phyloP scores from a whole-genome alignment of 176 grass and related monocot species.

The Canna indica region DNA sequence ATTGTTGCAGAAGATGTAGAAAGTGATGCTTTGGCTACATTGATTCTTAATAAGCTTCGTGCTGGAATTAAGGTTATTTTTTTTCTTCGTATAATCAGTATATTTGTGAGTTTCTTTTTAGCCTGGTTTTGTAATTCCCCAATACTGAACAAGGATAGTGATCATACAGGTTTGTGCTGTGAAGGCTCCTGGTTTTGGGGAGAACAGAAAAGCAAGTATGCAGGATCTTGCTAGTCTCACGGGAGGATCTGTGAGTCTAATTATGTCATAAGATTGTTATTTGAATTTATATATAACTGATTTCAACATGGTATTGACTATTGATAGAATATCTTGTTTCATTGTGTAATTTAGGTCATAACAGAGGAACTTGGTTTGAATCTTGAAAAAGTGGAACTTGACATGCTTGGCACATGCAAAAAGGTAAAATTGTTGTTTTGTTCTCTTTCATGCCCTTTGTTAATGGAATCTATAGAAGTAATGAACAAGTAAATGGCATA shows the following conservation, averaged over 20 bases:
- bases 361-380: conserved; percentile 98
- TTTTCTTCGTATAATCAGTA: no score
- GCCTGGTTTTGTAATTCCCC: not conserved
- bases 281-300: not conserved
- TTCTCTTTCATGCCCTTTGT: not conserved
- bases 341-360: conserved; percentile 48
- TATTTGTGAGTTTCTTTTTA: not conserved
- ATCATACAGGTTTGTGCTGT: conserved; percentile 74
- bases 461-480: not conserved
- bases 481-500: not conserved
- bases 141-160: not conserved
- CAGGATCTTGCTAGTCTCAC: conserved; percentile 92
- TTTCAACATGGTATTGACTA: not conserved
- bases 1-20: conserved; percentile 98
- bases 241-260: conserved; percentile 58
- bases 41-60: conserved; percentile 96
- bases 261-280: not conserved
- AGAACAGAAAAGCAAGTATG: conserved; percentile 88
- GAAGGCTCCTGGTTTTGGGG: conserved; percentile 98
- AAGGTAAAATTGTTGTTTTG: conserved; percentile 4
- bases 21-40: conserved; percentile 86
- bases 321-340: conserved; percentile 2
- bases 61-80: conserved; percentile 79
- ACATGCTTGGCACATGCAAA: conserved; percentile 55
- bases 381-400: conserved; percentile 69